These are phyloP conservation scores for Amphicarpaea edgeworthii DNA, from an alignment of 306 rosid genomes.

Conservation along the genomic window DNA sequence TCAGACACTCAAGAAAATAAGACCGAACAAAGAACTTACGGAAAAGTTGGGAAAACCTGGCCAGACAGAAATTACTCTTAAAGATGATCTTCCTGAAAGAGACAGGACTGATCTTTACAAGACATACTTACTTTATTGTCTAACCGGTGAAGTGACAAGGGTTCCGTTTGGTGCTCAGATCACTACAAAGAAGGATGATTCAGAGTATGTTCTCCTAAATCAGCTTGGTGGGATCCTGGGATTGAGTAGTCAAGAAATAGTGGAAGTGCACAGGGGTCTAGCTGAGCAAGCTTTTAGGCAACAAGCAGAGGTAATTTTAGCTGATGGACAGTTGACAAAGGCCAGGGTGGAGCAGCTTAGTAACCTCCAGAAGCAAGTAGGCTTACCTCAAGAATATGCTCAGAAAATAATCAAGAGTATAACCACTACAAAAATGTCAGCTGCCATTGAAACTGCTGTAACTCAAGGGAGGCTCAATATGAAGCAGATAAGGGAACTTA, in stretches of 20 bases:
- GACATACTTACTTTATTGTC: constrained; percentile 81
- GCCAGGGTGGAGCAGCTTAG: constrained; percentile 87
- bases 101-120: constrained; percentile 93
- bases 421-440: constrained; percentile 93
- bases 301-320: constrained; percentile 94
- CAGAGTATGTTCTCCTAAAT: constrained; percentile 77
- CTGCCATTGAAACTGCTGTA: constrained; percentile 93
- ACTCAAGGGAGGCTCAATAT: constrained; percentile 88
- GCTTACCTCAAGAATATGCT: constrained; percentile 87
- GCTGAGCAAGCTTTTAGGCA: constrained; percentile 97
- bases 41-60: constrained; percentile 86
- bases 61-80: constrained; percentile 91
- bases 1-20: constrained; percentile 75
- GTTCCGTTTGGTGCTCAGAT: constrained; percentile 86
- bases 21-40: constrained; percentile 68
- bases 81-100: constrained; percentile 87
- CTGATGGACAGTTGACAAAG: constrained; percentile 94
- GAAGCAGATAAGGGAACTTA: constrained; percentile 95
- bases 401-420: constrained; percentile 92
- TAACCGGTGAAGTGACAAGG: constrained; percentile 86
- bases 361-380: constrained; percentile 85
- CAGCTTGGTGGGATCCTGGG: constrained; percentile 94
- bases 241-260: constrained; percentile 72
- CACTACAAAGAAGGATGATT: constrained; percentile 84
- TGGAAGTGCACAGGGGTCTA: constrained; percentile 85